Conservation (phyloP, 306 rosid genomes). For the Gynostemma pentaphyllum region DNA sequence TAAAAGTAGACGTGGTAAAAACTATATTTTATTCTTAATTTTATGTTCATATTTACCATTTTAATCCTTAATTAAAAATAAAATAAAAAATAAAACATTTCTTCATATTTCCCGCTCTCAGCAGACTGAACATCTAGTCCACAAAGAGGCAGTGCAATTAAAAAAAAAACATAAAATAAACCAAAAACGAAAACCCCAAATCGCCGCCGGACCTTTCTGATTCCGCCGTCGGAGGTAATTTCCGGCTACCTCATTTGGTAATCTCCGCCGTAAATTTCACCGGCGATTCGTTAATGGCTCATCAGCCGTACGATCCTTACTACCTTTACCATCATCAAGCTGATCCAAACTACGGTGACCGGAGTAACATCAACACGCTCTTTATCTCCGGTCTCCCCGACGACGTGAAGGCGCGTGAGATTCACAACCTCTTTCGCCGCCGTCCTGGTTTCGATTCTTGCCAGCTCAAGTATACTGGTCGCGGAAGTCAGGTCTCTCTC, state of each 20-base stretch:
- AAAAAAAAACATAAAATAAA: no score
- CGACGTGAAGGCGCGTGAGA: slow-evolving; percentile 92
- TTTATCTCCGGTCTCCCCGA: slow-evolving; percentile 96
- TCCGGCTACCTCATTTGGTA: background rate
- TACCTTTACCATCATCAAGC: slow-evolving; percentile 48
- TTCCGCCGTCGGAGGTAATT: background rate
- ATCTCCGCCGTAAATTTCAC: slow-evolving; percentile 4
- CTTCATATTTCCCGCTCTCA: no score
- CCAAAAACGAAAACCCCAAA: no score
- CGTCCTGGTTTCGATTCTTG: slow-evolving; percentile 86
- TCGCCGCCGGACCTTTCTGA: background rate
- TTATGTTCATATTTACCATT: no score
- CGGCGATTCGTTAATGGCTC: slow-evolving; percentile 34
- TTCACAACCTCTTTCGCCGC: slow-evolving; percentile 95
- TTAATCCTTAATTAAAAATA: no score
- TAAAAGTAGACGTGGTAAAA: no score
- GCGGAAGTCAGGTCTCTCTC: slow-evolving; percentile 63
- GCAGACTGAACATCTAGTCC: no score
- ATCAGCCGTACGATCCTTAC: slow-evolving; percentile 56
- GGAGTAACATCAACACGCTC: slow-evolving; percentile 66
- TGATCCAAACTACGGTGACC: slow-evolving; percentile 24
- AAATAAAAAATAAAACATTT: no score
- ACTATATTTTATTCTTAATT: no score
- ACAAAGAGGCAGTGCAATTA: no score
- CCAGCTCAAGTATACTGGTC: slow-evolving; percentile 99